Percentiles rank a stretch among this genome's conserved stretches.
These are phyloP conservation scores for Cyberlindnera veronae DNA, from an alignment of 805 yeast genomes.

Conservation along the genomic window DNA sequence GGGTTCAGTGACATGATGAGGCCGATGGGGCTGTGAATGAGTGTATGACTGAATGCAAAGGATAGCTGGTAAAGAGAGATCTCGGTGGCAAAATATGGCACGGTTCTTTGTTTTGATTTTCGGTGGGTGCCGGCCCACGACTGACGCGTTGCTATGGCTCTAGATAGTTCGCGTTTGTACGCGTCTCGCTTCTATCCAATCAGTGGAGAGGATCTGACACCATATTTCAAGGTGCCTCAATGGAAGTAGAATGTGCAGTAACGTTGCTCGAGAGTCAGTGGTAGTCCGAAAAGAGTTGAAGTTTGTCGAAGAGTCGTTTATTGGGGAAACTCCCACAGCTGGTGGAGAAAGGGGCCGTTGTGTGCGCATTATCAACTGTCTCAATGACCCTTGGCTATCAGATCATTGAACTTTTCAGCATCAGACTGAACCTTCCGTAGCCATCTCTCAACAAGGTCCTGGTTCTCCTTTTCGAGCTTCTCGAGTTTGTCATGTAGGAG, in stretches of 20 bases:
- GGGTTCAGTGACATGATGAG: constrained; percentile 12
- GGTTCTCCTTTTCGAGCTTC: constrained; percentile 45
- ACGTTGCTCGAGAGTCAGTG: no score
- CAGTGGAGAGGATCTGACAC: no score
- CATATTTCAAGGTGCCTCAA: no score
- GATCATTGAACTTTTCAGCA: constrained; percentile 50
- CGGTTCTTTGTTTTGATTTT: constrained; percentile 2
- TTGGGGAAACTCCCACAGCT: no score
- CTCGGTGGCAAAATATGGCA: constrained; percentile 7
- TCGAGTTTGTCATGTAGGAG: constrained; percentile 32
- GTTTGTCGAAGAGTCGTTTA: no score
- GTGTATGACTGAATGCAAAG: background rate
- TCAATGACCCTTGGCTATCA: background rate
- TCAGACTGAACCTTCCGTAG: constrained; percentile 53
- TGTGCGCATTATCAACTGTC: no score
- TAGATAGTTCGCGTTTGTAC: background rate
- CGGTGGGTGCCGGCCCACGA: background rate
- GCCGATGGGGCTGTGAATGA: background rate
- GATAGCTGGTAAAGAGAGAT: background rate
- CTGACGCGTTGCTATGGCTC: constrained; percentile 1
- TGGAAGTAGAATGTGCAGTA: no score
- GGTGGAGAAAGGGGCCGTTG: no score
- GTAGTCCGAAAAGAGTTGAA: no score
- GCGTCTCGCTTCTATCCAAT: no score
- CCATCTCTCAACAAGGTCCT: constrained; percentile 54